A percentile compares a stretch with the other conserved stretches of the same genome.
phyloP scores from a whole-genome alignment of 257 asterid genomes.

The Primulina huaijiensis region DNA sequence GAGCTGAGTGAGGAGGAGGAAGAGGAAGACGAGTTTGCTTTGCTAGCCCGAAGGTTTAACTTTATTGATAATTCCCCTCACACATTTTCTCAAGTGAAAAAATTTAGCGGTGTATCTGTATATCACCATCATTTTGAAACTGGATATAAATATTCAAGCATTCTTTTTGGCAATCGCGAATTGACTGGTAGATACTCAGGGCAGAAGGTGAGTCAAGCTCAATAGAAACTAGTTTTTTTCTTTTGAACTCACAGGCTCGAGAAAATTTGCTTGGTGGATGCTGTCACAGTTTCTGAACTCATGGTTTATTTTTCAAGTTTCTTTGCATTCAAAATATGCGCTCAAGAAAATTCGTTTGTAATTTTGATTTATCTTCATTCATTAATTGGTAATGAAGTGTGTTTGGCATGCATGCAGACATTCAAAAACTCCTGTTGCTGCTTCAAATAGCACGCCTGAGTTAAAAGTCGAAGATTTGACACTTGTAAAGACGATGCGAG shows the following conservation, averaged over 20 bases:
- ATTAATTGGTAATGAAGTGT: background rate
- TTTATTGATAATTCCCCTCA: background rate
- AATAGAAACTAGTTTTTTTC: background rate
- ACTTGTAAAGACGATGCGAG: slow-evolving; percentile 11
- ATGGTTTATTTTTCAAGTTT: background rate
- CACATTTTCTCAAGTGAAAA: background rate
- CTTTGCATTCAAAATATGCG: background rate
- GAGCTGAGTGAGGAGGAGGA: slow-evolving; percentile 56
- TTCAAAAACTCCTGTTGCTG: slow-evolving; percentile 36
- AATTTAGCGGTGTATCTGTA: background rate
- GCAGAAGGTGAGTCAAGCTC: background rate
- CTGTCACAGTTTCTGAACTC: too few species aligned
- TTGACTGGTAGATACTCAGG: background rate
- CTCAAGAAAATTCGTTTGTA: background rate
- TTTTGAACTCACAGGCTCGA: background rate
- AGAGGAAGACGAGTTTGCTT: slow-evolving; percentile 95
- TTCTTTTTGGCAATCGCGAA: background rate
- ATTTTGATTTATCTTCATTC: background rate
- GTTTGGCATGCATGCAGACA: slow-evolving; percentile 46
- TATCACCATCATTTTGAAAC: background rate
- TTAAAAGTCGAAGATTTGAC: slow-evolving; percentile 25
- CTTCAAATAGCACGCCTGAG: slow-evolving; percentile 27
- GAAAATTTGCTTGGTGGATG: too few species aligned
- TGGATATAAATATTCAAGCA: background rate
- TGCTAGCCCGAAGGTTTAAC: slow-evolving; percentile 79